Percentiles rank a stretch among this genome's conserved stretches.
Conservation (phyloP, 176 grass and related monocot genomes). For the Olyra latifolia region DNA sequence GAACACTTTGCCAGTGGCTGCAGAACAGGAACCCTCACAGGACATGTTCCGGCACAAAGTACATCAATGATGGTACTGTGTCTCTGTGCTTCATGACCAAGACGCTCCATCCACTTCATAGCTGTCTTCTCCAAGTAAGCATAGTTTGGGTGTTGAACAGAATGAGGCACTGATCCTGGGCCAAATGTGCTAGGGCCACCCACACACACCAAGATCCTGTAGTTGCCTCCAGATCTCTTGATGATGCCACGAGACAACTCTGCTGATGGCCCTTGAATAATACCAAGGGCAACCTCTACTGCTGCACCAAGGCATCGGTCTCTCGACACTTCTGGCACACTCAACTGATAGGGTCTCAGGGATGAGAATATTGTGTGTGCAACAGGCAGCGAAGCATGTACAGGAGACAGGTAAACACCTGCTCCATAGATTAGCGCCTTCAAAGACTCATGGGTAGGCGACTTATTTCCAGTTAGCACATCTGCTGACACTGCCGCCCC, state of each 20-base stretch:
- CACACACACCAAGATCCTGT: conserved; percentile 85
- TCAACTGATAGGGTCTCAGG: conserved; percentile 74
- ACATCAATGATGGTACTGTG: conserved; percentile 79
- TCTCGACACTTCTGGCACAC: conserved; percentile 73
- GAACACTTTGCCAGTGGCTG: conserved; percentile 89
- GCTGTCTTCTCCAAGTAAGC: conserved; percentile 90
- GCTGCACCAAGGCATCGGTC: conserved; percentile 90
- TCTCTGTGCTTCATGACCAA: conserved; percentile 82
- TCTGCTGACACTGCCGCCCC: conserved; percentile 72
- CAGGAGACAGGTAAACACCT: conserved; percentile 81
- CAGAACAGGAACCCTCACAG: conserved; percentile 79
- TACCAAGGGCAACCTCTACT: conserved; percentile 85
- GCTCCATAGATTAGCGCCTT: conserved; percentile 88
- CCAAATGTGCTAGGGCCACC: conserved; percentile 91
- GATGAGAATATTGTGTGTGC: conserved; percentile 94
- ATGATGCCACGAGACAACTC: conserved; percentile 90
- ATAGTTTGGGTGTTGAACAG: conserved; percentile 88
- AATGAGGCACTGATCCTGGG: conserved; percentile 86
- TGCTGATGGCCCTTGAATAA: conserved; percentile 77
- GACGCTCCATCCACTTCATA: conserved; percentile 84
- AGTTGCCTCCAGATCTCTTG: conserved; percentile 92
- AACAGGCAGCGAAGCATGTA: conserved; percentile 86
- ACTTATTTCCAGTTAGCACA: conserved; percentile 79
- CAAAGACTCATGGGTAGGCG: conserved; percentile 70
- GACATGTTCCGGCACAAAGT: conserved; percentile 91